These are phyloP conservation scores for Apiospora malaysiana DNA, from an alignment of 2,329 filamentous ascomycete genomes.

Conservation along the genomic window DNA sequence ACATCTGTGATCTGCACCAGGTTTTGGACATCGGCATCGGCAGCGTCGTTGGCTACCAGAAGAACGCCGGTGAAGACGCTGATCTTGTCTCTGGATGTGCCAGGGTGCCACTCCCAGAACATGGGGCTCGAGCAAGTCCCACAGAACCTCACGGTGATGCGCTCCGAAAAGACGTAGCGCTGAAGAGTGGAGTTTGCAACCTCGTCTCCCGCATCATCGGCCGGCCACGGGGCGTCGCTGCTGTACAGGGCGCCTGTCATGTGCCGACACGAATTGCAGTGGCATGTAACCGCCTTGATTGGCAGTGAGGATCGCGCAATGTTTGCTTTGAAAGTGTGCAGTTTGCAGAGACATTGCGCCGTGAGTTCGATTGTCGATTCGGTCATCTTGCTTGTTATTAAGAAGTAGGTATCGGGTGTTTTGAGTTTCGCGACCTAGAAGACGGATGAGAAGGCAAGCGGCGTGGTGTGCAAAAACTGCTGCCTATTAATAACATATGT, in stretches of 20 bases:
- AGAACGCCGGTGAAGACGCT: slow-evolving; percentile 48
- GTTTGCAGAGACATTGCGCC: slow-evolving; percentile 52
- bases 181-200: slow-evolving; percentile 40
- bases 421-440: background rate
- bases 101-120: slow-evolving; percentile 44
- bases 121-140: slow-evolving; percentile 49
- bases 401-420: background rate
- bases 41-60: slow-evolving; percentile 32
- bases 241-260: slow-evolving; percentile 49
- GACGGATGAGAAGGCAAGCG: background rate
- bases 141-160: slow-evolving; percentile 47
- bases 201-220: slow-evolving; percentile 32
- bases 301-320: slow-evolving; percentile 45
- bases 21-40: slow-evolving; percentile 24
- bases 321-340: slow-evolving; percentile 45
- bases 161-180: slow-evolving; percentile 44
- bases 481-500: background rate
- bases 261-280: slow-evolving; percentile 57
- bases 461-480: background rate
- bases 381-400: background rate
- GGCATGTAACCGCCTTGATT: slow-evolving; percentile 49
- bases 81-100: slow-evolving; percentile 29
- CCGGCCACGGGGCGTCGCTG: slow-evolving; percentile 45
- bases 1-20: slow-evolving; percentile 45
- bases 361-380: background rate